Evolutionary conservation across 305 asterid species (phyloP), one percentile per base, ranked within the genome.

Genomic region (Rubia balearica): DNA sequence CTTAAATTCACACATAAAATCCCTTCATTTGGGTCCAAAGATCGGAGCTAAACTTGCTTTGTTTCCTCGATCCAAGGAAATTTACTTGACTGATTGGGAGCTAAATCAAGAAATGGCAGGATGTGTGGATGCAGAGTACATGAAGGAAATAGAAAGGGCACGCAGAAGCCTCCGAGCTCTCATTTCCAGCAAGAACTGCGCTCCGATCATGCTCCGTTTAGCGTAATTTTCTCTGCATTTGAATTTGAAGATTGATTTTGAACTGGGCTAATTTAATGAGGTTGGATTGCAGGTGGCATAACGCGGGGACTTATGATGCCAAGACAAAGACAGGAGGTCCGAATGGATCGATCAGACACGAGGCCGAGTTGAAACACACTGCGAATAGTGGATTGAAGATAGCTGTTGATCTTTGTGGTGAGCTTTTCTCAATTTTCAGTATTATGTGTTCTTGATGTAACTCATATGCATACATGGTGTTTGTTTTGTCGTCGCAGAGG

Each of bases 261-360:
- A 41, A n/a, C 46, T 57, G 62, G 16, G 13, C 16, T 57, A 57
- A 9, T 21, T 0, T 1, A 22, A 21, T 3, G 66, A 56, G 45
- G 6, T 68, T 40, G 71, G 36, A 57, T 63, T 77, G 83, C 74
- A 88, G 97, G 82, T 90, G 98, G 98, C 98, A 92, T 60, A 97
- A 90, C 73, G 98, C 96, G n/a, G 98, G 97, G 38, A 90, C 97
- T 36, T 90, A 86, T 64, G 97, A 92, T 78, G 96, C 87, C 11
- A 82, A 80, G 73, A 86, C 92, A 14, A 86, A 82, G 76, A 87
- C 88, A 0, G 97, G 98, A 77, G 98, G 98, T 67, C 98, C 98
- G 61, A 76, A 92, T 84, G 97, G 96, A 72, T 92, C 98, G 12
- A 90, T 92, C 48, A 85, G 94, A 80, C 83, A 79, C 38, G 86